Evolutionary conservation across 768 basidiomycete genomes (phyloP), one percentile per base, ranked within the genome.

Genomic region (Russula vinacea): DNA sequence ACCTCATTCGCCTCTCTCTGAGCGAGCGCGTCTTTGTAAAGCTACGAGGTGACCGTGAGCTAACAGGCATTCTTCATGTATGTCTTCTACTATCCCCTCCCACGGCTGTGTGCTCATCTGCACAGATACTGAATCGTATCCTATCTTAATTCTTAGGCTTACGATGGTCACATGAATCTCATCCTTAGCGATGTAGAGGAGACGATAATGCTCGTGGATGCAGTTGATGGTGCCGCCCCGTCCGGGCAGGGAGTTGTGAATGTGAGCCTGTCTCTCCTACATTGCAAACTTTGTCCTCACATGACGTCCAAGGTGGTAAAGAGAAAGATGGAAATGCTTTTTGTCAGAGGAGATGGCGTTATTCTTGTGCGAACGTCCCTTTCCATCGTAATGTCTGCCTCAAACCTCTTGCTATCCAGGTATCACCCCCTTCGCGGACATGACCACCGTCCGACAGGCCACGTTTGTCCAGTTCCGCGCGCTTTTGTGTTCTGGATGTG

Each of bases 81-180:
- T 54, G 90, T 74, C 54, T 63, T 33, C 53, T 49, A 45, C 24
- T n/a, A n/a, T 53, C 64, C 7, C 35, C 52, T 47, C 40, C 61
- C 65, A 62, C 42, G 51, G 60, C 64, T 56, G 60, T 40, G 47
- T 51, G 50, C 62, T 44, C 60, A 65, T 55, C 42, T 40, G 33
- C 32, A 29, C 49, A 57, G 47, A 56, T 56, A 42, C 65, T 71
- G 60, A 70, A 70, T 44, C 33, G 26, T 16, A 49, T 42, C 45
- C 32, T 35, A 19, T 66, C 56, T 64, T 59, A 32, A 50, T 58
- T 54, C 32, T 33, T 71, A 99, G 97, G 97, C 97, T 24, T 98
- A 98, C 72, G 97, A 99, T 78, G 97, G 95, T n/a, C 97, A 98
- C 76, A 98, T 98, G 97, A 98, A 99, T 75, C 81, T 99, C 70